These are phyloP conservation scores for Apophysomyces variabilis DNA, from an alignment of 371 early-diverging fungal genomes.

Conservation along the genomic window DNA sequence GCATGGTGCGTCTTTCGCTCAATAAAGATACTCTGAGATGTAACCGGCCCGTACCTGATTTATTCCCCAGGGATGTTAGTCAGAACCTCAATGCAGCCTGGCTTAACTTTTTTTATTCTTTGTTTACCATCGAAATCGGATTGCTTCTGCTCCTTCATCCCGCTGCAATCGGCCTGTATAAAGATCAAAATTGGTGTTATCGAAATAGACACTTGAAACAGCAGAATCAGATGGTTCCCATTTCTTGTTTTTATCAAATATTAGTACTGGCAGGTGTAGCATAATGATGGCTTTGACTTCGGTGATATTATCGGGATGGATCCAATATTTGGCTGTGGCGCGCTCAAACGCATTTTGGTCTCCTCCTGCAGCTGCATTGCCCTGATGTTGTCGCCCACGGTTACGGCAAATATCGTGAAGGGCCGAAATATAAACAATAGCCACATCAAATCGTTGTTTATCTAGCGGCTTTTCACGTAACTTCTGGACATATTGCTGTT, in stretches of 20 bases:
- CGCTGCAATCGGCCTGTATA: slow-evolving; percentile 93
- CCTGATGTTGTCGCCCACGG: slow-evolving; percentile 37
- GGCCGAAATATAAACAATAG: slow-evolving; percentile 53
- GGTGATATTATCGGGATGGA: slow-evolving; percentile 97
- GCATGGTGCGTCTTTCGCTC: slow-evolving; percentile 99
- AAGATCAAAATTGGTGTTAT: slow-evolving; percentile 91
- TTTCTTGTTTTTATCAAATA: slow-evolving; percentile 70
- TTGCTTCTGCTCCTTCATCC: slow-evolving; percentile 92
- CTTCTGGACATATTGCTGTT: slow-evolving; percentile 80
- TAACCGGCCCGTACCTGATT: slow-evolving; percentile 72
- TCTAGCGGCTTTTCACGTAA: slow-evolving; percentile 62
- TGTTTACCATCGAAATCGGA: slow-evolving; percentile 92
- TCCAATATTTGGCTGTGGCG: slow-evolving; percentile 97
- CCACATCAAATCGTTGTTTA: slow-evolving; percentile 61
- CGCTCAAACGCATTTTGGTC: slow-evolving; percentile 82
- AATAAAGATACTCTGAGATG: slow-evolving; percentile 77
- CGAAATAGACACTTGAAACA: slow-evolving; percentile 94
- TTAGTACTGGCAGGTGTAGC: slow-evolving; percentile 94
- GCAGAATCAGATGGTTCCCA: slow-evolving; percentile 61
- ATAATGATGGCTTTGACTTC: slow-evolving; percentile 94
- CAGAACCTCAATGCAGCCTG: slow-evolving; percentile 24
- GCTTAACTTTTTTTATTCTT: slow-evolving; percentile 39
- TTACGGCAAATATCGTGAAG: slow-evolving; percentile 48
- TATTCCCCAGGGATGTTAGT: slow-evolving; percentile 27
- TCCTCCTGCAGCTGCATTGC: slow-evolving; percentile 61